These are phyloP conservation scores for Ophiostoma sp. DNA, from an alignment of 2,329 filamentous ascomycete genomes.

Conservation along the genomic window DNA sequence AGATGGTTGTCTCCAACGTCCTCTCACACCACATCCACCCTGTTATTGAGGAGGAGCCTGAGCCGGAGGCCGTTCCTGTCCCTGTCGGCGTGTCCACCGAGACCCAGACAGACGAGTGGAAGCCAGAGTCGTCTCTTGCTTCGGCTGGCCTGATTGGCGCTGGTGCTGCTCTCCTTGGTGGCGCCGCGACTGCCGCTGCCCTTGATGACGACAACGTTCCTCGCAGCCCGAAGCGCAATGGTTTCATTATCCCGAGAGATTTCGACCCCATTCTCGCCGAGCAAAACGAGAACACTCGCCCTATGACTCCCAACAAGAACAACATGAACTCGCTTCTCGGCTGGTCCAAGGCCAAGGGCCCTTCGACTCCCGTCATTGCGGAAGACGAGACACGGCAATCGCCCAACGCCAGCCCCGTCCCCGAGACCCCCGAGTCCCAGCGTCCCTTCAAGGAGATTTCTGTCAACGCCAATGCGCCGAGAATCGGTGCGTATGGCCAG, in stretches of 20 bases:
- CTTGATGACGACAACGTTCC: conserved; percentile 30
- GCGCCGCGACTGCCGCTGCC: conserved; percentile 41
- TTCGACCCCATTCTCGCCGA: conserved; percentile 28
- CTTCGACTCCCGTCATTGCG: conserved; percentile 53
- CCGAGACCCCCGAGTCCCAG: conserved; percentile 56
- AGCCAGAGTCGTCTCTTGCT: conserved; percentile 34
- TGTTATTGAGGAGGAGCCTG: conserved; percentile 18
- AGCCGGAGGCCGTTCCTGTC: not conserved
- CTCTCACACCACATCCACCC: conserved; percentile 25
- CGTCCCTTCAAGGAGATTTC: conserved; percentile 63
- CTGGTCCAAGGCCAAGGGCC: conserved; percentile 45
- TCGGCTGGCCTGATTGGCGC: conserved; percentile 45
- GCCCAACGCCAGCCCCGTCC: conserved; percentile 42
- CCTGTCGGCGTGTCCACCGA: conserved; percentile 7
- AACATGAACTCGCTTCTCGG: conserved; percentile 47
- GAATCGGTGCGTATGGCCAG: not conserved
- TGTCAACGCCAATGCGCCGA: conserved; percentile 50
- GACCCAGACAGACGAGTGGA: conserved; percentile 30
- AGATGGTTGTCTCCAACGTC: conserved; percentile 24
- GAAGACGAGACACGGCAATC: conserved; percentile 65
- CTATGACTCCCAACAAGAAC: conserved; percentile 44
- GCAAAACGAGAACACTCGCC: conserved; percentile 26
- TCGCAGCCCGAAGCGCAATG: conserved; percentile 56
- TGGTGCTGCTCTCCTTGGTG: conserved; percentile 14
- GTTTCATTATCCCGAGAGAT: conserved; percentile 57